Conservation (phyloP, 176 grass and related monocot genomes). For the Oryza glumipatula region DNA sequence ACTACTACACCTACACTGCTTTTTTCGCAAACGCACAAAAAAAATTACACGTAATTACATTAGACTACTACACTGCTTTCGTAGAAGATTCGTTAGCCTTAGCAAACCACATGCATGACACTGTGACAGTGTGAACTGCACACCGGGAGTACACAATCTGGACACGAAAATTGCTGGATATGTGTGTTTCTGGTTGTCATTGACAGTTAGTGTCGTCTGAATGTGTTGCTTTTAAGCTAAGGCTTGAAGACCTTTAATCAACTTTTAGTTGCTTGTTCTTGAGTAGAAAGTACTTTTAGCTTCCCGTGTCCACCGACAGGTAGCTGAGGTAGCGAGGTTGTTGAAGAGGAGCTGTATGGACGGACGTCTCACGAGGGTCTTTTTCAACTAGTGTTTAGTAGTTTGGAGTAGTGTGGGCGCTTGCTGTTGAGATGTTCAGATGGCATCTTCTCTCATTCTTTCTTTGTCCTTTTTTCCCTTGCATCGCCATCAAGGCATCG, state of each 20-base stretch:
- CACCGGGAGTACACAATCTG: background rate
- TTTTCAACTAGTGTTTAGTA: background rate
- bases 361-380: background rate
- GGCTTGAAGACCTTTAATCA: background rate
- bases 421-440: background rate
- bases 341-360: background rate
- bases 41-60: no score
- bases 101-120: background rate
- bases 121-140: background rate
- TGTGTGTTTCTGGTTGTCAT: background rate
- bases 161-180: background rate
- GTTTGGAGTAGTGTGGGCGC: background rate
- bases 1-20: no score
- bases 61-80: no score
- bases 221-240: conserved; percentile 42
- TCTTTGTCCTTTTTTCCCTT: background rate
- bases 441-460: background rate
- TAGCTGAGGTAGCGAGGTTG: background rate
- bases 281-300: conserved; percentile 10
- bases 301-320: conserved; percentile 26
- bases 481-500: conserved; percentile 1
- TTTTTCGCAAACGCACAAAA: no score
- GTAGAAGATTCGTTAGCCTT: background rate
- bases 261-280: conserved; percentile 18
- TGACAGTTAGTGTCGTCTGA: background rate